Conservation (phyloP, 768 basidiomycete species). For the Rhodotorula sphaerocarpa region DNA sequence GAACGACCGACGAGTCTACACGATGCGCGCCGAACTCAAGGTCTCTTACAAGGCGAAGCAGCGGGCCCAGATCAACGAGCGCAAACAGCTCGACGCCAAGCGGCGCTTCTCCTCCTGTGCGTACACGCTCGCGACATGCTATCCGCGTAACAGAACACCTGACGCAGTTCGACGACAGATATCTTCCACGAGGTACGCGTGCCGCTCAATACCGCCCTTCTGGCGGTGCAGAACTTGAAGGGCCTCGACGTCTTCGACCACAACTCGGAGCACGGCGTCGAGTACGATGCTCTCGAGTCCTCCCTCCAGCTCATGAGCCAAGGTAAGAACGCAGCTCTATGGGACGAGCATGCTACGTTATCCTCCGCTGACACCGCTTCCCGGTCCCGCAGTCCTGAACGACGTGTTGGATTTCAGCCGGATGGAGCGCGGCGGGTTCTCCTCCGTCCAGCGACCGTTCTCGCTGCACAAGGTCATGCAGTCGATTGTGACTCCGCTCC, state of each 20-base stretch:
- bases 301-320: constrained; percentile 77
- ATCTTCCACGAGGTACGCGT: constrained; percentile 49
- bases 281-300: constrained; percentile 75
- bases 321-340: constrained; percentile 49
- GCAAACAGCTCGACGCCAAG: constrained; percentile 61
- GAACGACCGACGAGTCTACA: constrained; percentile 58
- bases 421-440: constrained; percentile 71
- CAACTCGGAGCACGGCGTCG: constrained; percentile 62
- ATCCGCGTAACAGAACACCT: neutral
- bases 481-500: constrained; percentile 45
- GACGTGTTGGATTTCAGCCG: constrained; percentile 46
- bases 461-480: constrained; percentile 47
- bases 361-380: neutral
- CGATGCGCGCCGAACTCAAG: constrained; percentile 66
- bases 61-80: constrained; percentile 67
- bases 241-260: constrained; percentile 62
- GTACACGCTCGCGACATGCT: neutral
- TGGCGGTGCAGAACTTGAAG: constrained; percentile 88
- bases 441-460: constrained; percentile 48
- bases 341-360: too few relatives aligned
- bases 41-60: constrained; percentile 60
- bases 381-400: neutral
- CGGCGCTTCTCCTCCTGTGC: constrained; percentile 54
- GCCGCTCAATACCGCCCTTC: constrained; percentile 53
- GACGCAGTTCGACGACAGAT: neutral